Evolutionary conservation across 441 rosid genomes (phyloP).

Genomic region (Sinapis alba): DNA sequence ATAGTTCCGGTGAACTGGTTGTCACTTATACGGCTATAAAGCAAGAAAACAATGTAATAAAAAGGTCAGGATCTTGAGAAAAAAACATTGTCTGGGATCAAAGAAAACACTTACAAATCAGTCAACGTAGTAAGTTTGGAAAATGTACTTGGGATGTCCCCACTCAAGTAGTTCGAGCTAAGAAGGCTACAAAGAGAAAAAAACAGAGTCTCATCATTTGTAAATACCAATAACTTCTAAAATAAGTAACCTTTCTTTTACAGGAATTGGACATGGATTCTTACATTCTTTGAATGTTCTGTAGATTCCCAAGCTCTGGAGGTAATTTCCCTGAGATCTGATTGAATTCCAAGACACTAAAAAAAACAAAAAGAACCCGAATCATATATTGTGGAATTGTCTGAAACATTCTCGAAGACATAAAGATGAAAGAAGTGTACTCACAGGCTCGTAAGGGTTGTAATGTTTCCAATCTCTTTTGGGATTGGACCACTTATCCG

Average conservation of each 20-base stretch:
- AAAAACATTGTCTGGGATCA: neutral
- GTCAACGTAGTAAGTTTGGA: constrained; percentile 44
- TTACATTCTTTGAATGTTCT: constrained; percentile 45
- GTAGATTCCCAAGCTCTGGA: constrained; percentile 54
- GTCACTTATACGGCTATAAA: constrained; percentile 53
- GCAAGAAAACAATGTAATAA: neutral
- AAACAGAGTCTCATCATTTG: constrained; percentile 2
- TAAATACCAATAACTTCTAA: neutral
- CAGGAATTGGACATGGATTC: constrained; percentile 10
- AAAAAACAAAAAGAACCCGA: neutral
- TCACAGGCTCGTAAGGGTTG: constrained; percentile 50
- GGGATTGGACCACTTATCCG: constrained; percentile 60
- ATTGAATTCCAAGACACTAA: constrained; percentile 50
- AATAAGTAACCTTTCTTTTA: neutral
- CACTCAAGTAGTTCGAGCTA: constrained; percentile 57
- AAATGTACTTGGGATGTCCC: constrained; percentile 58
- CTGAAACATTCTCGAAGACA: neutral
- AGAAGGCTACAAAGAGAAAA: constrained; percentile 41
- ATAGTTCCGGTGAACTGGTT: constrained; percentile 54
- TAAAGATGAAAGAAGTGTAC: constrained; percentile 26
- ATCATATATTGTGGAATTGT: neutral
- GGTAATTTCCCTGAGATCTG: constrained; percentile 59
- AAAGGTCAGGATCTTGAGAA: neutral
- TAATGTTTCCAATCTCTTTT: constrained; percentile 53
- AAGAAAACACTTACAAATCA: constrained; percentile 48